Conservation (phyloP, 1,139 yeast species). For the Taphrina wiesneri region DNA sequence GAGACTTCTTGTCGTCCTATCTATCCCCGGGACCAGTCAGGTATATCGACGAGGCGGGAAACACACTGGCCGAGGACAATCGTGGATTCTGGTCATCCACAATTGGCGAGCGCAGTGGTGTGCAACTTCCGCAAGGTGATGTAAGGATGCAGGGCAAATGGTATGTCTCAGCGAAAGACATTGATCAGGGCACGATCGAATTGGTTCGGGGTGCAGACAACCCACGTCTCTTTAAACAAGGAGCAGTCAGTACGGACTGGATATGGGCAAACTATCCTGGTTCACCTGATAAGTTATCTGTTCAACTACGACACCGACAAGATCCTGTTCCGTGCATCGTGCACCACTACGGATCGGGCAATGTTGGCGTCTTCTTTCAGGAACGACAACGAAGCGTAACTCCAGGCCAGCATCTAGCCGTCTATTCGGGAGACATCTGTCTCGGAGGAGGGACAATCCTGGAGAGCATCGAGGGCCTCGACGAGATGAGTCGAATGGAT, state of each 20-base stretch:
- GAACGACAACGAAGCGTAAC: conserved; percentile 71
- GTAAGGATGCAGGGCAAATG: conserved; percentile 75
- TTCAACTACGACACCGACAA: conserved; percentile 31
- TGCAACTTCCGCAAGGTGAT: conserved; percentile 83
- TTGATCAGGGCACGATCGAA: conserved; percentile 65
- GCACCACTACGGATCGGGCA: conserved; percentile 44
- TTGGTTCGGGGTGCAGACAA: conserved; percentile 76
- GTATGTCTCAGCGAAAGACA: conserved; percentile 76
- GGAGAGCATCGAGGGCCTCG: conserved; percentile 19
- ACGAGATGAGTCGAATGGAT: conserved; percentile 15
- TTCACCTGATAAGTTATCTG: conserved; percentile 20
- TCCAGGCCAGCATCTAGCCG: conserved; percentile 81
- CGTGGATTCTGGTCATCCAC: conserved; percentile 90
- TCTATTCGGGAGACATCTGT: conserved; percentile 66
- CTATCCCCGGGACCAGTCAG: conserved; percentile 73
- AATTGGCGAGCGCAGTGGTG: conserved; percentile 79
- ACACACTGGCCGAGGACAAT: conserved; percentile 76
- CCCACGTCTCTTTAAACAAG: conserved; percentile 55
- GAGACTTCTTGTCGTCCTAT: conserved; percentile 73
- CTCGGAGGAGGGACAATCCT: conserved; percentile 72
- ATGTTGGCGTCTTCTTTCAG: conserved; percentile 47
- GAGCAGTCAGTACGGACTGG: conserved; percentile 28
- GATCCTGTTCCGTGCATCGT: conserved; percentile 39
- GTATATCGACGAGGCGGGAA: conserved; percentile 61
- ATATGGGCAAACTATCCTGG: conserved; percentile 23